Percentiles rank a stretch among this genome's conserved stretches.
These are phyloP conservation scores for Magnaporthiopsis incrustans DNA, from an alignment of 2,329 filamentous ascomycete species.

Conservation along the genomic window DNA sequence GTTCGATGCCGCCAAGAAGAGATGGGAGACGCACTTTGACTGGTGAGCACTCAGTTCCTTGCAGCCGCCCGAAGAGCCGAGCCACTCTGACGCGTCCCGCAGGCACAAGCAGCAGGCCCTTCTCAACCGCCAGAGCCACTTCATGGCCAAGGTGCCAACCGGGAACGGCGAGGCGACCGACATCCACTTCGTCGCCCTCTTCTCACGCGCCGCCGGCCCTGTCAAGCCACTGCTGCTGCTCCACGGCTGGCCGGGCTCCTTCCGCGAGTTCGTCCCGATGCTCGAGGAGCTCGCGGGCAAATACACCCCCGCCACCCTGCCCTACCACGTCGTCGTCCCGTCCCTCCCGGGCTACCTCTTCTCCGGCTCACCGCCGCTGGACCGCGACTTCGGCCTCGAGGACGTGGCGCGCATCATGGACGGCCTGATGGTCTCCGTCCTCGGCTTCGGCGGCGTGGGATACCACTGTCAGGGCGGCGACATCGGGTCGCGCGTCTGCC, in stretches of 20 bases:
- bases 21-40: conserved; percentile 36
- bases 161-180: conserved; percentile 24
- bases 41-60: conserved; percentile 29
- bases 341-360: conserved; percentile 45
- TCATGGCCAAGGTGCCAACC: conserved; percentile 30
- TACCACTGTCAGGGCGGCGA: conserved; percentile 53
- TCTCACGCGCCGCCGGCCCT: conserved; percentile 35
- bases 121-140: conserved; percentile 43
- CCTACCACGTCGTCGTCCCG: conserved; percentile 49
- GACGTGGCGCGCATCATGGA: conserved; percentile 38
- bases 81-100: background rate
- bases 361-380: conserved; percentile 36
- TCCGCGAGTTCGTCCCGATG: conserved; percentile 46
- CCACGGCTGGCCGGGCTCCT: conserved; percentile 49
- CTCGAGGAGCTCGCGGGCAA: conserved; percentile 35
- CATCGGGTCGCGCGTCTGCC: conserved; percentile 27
- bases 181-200: conserved; percentile 47
- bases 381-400: conserved; percentile 31
- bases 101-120: conserved; percentile 10
- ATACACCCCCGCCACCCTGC: conserved; percentile 40
- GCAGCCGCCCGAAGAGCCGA: background rate
- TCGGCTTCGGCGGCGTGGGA: conserved; percentile 39
- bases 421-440: conserved; percentile 36
- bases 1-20: conserved; percentile 30
- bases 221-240: conserved; percentile 42